Evolutionary conservation across 2,329 filamentous ascomycete genomes (phyloP).

Genomic region (Microdochium paspali): DNA sequence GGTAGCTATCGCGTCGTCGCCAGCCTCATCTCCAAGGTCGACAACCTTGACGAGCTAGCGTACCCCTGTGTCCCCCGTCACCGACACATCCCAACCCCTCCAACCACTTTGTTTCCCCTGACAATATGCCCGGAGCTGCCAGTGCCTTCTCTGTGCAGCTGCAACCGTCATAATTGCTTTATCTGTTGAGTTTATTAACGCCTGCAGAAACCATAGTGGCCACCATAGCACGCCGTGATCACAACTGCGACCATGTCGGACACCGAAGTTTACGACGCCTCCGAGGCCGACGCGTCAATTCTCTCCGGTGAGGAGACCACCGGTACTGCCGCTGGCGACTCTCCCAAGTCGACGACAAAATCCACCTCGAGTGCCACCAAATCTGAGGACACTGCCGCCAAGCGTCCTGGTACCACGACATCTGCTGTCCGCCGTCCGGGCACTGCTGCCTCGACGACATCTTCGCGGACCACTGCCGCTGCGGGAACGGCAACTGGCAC

Average conservation of each 20-base stretch:
- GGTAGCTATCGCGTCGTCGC: neutral
- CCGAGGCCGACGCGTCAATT: constrained; percentile 31
- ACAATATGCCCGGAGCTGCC: neutral
- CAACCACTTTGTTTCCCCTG: neutral
- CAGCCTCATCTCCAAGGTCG: neutral
- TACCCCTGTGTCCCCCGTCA: neutral
- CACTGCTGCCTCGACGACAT: constrained; percentile 12
- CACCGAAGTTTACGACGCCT: constrained; percentile 33
- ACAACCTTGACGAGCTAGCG: neutral
- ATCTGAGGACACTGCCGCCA: constrained; percentile 20
- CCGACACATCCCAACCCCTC: neutral
- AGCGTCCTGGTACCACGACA: constrained; percentile 24
- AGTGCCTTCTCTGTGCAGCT: neutral
- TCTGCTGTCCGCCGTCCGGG: constrained; percentile 23
- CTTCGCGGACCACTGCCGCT: constrained; percentile 17
- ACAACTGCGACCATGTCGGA: constrained; percentile 31
- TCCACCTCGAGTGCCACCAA: constrained; percentile 21
- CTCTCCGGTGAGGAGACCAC: constrained; percentile 22
- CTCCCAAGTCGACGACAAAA: constrained; percentile 16
- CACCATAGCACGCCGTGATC: neutral
- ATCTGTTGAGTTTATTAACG: neutral
- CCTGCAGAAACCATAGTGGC: neutral
- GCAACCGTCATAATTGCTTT: neutral
- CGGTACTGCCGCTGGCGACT: constrained; percentile 18
- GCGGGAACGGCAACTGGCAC: constrained; percentile 19